Evolutionary conservation across 169 alveolate species (phyloP).

Genomic region (Plasmodium reichenowi): DNA sequence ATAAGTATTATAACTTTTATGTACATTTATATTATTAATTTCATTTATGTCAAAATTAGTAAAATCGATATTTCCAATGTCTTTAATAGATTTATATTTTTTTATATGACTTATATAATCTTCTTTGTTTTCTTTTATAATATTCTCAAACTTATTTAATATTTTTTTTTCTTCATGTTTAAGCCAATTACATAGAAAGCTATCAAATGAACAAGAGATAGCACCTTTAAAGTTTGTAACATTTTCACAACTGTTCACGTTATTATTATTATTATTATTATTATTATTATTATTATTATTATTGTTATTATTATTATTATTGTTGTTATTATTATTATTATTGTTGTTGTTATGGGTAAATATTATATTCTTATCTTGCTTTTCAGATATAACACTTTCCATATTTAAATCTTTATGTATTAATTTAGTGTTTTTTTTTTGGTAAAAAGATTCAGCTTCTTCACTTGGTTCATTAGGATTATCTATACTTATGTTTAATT

Average conservation of each 20-base stretch:
- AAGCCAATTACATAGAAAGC: conserved; percentile 68
- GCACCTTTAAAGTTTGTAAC: conserved; percentile 33
- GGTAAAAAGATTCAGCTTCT: too few relatives aligned
- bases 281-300: not conserved
- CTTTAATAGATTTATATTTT: too few relatives aligned
- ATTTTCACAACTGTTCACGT: not conserved
- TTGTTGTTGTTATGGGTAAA: not conserved
- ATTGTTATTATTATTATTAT: not conserved
- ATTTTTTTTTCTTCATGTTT: conserved; percentile 74
- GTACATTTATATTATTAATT: not conserved
- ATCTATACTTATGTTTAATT: not conserved
- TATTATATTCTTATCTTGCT: not conserved
- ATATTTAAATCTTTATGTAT: not conserved
- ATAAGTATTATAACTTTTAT: not conserved
- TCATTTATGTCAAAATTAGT: not conserved
- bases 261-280: not conserved
- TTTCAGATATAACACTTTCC: not conserved
- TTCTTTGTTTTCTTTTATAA: conserved; percentile 50
- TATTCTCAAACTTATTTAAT: conserved; percentile 34
- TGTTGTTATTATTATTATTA: not conserved
- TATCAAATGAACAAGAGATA: conserved; percentile 66
- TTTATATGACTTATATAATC: not conserved
- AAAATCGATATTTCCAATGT: too few relatives aligned
- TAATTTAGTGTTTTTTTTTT: not conserved
- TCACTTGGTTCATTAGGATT: not conserved